A percentile compares a stretch with the other conserved stretches of the same genome.
phyloP scores from a whole-genome alignment of 1,284 basidiomycete species.

The Leccinum subfulvum region DNA sequence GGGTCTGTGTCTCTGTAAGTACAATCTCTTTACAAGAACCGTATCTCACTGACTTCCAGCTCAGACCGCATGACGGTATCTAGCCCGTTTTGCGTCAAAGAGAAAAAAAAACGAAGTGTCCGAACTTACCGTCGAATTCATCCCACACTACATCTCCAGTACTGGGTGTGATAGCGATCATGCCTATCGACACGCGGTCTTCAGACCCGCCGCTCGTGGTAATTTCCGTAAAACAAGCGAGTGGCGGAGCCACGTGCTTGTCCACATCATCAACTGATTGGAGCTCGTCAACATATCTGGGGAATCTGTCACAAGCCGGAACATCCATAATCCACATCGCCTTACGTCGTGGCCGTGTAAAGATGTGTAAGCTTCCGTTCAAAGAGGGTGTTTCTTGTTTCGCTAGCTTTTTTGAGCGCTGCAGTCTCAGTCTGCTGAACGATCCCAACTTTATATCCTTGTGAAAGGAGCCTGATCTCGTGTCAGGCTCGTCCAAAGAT shows the following conservation, averaged over 20 bases:
- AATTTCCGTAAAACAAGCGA: constrained; percentile 76
- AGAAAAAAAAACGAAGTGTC: background rate
- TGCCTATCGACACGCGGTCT: constrained; percentile 63
- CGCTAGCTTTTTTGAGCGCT: constrained; percentile 89
- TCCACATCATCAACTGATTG: constrained; percentile 68
- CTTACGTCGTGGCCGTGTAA: constrained; percentile 88
- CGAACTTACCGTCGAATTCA: constrained; percentile 69
- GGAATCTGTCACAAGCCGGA: constrained; percentile 8
- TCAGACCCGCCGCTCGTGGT: constrained; percentile 42
- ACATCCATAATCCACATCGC: background rate
- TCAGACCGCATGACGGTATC: constrained; percentile 85
- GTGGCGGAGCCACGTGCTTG: constrained; percentile 51
- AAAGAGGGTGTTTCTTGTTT: constrained; percentile 82
- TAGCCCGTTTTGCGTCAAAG: constrained; percentile 30
- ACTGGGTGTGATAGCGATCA: constrained; percentile 81
- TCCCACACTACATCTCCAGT: constrained; percentile 95
- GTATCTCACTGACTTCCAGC: constrained; percentile 58
- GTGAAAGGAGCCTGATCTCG: constrained; percentile 68
- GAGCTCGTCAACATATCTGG: constrained; percentile 72
- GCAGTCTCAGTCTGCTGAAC: constrained; percentile 94
- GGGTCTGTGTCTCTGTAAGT: constrained; percentile 50
- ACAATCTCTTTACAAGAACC: background rate
- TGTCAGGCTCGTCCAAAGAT: background rate
- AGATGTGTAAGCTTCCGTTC: constrained; percentile 77
- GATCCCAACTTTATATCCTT: constrained; percentile 88